Evolutionary conservation across 805 yeast species (phyloP).

Genomic region (Huiozyma sinensis): DNA sequence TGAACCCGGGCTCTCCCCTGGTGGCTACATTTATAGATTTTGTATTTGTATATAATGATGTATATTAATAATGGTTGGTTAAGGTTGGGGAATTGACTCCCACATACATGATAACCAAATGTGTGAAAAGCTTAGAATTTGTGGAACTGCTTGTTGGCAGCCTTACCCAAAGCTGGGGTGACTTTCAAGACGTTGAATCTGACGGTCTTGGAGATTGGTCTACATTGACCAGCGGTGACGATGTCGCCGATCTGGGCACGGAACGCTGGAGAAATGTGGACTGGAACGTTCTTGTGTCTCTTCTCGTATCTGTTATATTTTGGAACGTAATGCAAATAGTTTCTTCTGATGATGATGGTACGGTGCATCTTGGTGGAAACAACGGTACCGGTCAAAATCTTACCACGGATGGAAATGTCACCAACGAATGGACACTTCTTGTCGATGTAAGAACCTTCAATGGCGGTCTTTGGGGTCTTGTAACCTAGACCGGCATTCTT

Average conservation of each 20-base stretch:
- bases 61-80: too few species aligned
- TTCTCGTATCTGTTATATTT: slow-evolving; percentile 99
- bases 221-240: slow-evolving; percentile 99
- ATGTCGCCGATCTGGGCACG: slow-evolving; percentile 98
- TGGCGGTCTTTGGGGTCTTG: slow-evolving; percentile 99
- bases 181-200: slow-evolving; percentile 99
- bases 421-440: slow-evolving; percentile 99
- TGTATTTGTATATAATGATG: too few species aligned
- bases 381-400: slow-evolving; percentile 97
- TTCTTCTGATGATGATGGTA: slow-evolving; percentile 99
- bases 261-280: slow-evolving; percentile 99
- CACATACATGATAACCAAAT: too few species aligned
- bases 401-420: slow-evolving; percentile 96
- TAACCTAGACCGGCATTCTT: slow-evolving; percentile 99
- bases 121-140: slow-evolving; percentile 59
- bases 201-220: slow-evolving; percentile 98
- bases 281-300: slow-evolving; percentile 99
- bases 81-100: too few species aligned
- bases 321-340: slow-evolving; percentile 98
- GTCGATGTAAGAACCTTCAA: slow-evolving; percentile 97
- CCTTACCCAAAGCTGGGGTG: slow-evolving; percentile 73
- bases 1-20: too few species aligned
- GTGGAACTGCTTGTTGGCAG: slow-evolving; percentile 78
- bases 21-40: too few species aligned
- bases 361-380: slow-evolving; percentile 99